Conservation (phyloP, 805 yeast species). For the Danielia reshetovae region DNA sequence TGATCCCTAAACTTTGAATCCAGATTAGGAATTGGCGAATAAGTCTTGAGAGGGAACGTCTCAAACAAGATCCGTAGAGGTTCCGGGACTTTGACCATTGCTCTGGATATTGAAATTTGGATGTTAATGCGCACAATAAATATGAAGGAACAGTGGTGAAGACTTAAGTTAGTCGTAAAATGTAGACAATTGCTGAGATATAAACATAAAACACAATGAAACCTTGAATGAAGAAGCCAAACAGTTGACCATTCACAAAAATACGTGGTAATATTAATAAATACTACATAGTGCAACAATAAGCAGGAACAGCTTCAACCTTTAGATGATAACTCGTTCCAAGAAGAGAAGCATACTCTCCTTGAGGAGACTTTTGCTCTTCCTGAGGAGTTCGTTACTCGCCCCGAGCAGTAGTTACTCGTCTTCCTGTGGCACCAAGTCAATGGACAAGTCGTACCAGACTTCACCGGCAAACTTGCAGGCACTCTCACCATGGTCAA, state of each 20-base stretch:
- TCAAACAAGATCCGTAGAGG: slow-evolving; percentile 45
- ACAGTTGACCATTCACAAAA: too few relatives aligned
- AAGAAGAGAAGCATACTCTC: background rate
- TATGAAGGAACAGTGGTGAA: too few relatives aligned
- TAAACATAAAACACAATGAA: too few relatives aligned
- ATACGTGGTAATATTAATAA: too few relatives aligned
- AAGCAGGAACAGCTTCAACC: background rate
- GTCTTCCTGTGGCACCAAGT: slow-evolving; percentile 42
- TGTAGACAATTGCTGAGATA: too few relatives aligned
- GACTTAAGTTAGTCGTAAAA: too few relatives aligned
- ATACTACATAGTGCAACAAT: background rate
- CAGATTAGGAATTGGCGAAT: slow-evolving; percentile 31
- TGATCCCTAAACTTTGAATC: slow-evolving; percentile 10
- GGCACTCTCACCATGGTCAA: slow-evolving; percentile 59
- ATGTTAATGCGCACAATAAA: too few relatives aligned
- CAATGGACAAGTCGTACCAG: slow-evolving; percentile 59
- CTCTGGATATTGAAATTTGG: background rate
- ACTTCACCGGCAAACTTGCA: slow-evolving; percentile 54
- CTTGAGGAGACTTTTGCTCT: background rate
- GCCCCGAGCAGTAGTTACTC: too few relatives aligned
- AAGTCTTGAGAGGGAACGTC: slow-evolving; percentile 46
- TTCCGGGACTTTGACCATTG: slow-evolving; percentile 30
- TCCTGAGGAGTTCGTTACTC: background rate
- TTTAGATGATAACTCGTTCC: background rate
- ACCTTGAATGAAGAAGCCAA: too few relatives aligned